phyloP scores from a whole-genome alignment of 495 filamentous ascomycete species.

The Penicillium bialowiezense region DNA sequence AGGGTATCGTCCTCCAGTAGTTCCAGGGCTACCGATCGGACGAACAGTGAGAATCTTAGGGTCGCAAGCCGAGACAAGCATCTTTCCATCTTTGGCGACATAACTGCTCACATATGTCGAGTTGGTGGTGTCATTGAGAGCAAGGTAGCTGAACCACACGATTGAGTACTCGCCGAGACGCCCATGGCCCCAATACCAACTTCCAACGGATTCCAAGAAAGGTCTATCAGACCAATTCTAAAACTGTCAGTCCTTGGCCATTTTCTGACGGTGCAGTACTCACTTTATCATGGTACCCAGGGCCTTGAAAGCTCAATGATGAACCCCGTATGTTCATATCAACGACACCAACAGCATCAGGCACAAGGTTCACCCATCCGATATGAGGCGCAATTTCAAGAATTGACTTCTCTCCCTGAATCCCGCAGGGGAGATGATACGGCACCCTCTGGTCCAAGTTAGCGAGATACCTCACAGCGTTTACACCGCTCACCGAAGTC shows the following conservation, averaged over 20 bases:
- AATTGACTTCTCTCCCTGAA: slow-evolving; percentile 6
- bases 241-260: neutral
- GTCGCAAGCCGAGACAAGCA: slow-evolving; percentile 18
- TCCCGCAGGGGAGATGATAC: slow-evolving; percentile 18
- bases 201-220: slow-evolving; percentile 17
- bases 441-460: neutral
- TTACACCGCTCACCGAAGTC: slow-evolving; percentile 16
- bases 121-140: slow-evolving; percentile 11
- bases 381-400: slow-evolving; percentile 28
- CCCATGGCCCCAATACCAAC: slow-evolving; percentile 44
- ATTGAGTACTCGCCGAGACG: slow-evolving; percentile 36
- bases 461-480: neutral
- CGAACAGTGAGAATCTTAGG: slow-evolving; percentile 10
- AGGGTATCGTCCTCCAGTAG: slow-evolving; percentile 19
- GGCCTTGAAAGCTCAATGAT: slow-evolving; percentile 29
- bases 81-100: slow-evolving; percentile 23
- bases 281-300: slow-evolving; percentile 43
- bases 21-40: slow-evolving; percentile 11
- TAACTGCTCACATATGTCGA: slow-evolving; percentile 31
- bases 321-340: slow-evolving; percentile 27
- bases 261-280: neutral
- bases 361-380: slow-evolving; percentile 36
- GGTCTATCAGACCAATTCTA: slow-evolving; percentile 33
- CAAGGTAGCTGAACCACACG: slow-evolving; percentile 38
- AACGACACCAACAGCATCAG: slow-evolving; percentile 28